Evolutionary conservation across 331 rosid species (phyloP).

Genomic region (Saraca asoca): DNA sequence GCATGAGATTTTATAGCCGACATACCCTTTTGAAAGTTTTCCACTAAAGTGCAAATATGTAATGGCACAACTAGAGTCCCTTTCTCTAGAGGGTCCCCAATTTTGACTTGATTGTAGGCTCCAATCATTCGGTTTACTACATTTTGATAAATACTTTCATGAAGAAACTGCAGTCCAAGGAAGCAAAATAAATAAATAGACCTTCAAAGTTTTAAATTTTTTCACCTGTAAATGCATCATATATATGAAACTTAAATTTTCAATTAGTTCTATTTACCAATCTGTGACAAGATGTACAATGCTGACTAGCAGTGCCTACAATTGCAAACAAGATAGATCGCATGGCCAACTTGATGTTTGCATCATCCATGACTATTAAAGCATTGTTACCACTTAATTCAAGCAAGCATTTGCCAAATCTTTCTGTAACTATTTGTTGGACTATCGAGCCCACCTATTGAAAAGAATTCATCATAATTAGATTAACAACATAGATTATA

Average conservation of each 20-base stretch:
- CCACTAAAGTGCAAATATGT: constrained; percentile 67
- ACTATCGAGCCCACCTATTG: constrained; percentile 73
- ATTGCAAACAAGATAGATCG: constrained; percentile 89
- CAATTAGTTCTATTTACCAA: constrained; percentile 52
- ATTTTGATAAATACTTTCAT: constrained; percentile 59
- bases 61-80: constrained; percentile 90
- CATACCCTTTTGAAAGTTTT: constrained; percentile 77
- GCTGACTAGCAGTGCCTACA: constrained; percentile 98
- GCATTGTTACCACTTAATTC: constrained; percentile 96
- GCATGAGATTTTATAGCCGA: constrained; percentile 79
- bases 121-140: constrained; percentile 67
- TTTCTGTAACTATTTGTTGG: constrained; percentile 60
- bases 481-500: constrained; percentile 12
- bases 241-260: constrained; percentile 14
- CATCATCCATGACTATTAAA: constrained; percentile 88
- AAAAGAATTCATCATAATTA: constrained; percentile 27
- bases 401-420: constrained; percentile 88
- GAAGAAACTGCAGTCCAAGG: constrained; percentile 59
- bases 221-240: constrained; percentile 6
- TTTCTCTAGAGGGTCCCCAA: constrained; percentile 79
- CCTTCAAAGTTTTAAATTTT: not conserved
- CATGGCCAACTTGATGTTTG: constrained; percentile 73
- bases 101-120: constrained; percentile 82
- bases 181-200: constrained; percentile 4
- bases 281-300: constrained; percentile 89